phyloP scores from a whole-genome alignment of 306 rosid species.

The Prunus armeniaca region DNA sequence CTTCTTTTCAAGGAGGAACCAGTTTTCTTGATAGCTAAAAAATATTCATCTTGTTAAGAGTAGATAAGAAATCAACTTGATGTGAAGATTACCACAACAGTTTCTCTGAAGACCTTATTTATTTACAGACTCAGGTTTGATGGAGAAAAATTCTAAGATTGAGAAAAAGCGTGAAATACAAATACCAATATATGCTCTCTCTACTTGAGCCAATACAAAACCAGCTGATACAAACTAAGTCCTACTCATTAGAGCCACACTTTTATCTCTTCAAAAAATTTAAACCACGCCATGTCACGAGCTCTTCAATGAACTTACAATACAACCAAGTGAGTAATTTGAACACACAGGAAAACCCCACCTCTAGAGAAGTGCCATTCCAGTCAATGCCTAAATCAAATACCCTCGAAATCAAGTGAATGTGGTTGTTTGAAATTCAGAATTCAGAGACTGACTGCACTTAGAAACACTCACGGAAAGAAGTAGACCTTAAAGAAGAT shows the following conservation, averaged over 20 bases:
- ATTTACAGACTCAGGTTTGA: constrained; percentile 16
- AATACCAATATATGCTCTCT: neutral
- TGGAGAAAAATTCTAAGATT: neutral
- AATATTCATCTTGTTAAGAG: no score
- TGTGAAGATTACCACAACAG: neutral
- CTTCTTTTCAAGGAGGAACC: no score
- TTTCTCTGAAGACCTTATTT: neutral
- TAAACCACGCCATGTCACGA: neutral
- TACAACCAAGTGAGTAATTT: constrained; percentile 8
- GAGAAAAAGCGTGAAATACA: neutral
- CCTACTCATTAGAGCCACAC: neutral
- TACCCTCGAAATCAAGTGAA: constrained; percentile 12
- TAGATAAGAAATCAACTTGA: neutral
- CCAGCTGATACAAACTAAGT: neutral
- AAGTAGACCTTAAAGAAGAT: constrained; percentile 94
- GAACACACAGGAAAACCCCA: constrained; percentile 12
- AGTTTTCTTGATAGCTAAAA: no score
- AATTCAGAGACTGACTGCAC: constrained; percentile 9
- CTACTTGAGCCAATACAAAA: constrained; percentile 4
- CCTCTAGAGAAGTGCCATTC: neutral
- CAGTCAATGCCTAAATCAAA: neutral
- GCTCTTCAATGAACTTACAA: constrained; percentile 2
- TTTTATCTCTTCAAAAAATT: neutral
- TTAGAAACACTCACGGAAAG: constrained; percentile 60
- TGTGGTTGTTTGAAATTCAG: constrained; percentile 6